These are phyloP conservation scores for Rhodotorula babjevae DNA, from an alignment of 768 basidiomycete genomes.

Conservation along the genomic window DNA sequence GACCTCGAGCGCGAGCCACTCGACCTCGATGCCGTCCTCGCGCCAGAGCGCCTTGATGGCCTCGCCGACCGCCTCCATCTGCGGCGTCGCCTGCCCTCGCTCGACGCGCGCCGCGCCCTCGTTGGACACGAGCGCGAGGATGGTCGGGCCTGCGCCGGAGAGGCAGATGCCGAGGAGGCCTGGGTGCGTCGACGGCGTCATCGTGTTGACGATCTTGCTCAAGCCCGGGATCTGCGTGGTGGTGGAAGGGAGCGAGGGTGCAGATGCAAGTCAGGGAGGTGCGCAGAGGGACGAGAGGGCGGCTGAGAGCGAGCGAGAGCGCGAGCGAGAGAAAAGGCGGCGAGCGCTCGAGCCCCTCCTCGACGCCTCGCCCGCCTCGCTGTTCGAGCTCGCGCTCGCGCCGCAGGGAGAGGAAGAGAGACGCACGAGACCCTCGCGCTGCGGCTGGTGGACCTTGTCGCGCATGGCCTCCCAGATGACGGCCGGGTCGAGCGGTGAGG, in stretches of 20 bases:
- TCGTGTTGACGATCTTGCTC: slow-evolving; percentile 78
- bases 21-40: slow-evolving; percentile 38
- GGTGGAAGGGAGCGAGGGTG: background rate
- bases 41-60: slow-evolving; percentile 38
- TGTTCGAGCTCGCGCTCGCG: too few species aligned
- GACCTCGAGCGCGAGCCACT: slow-evolving; percentile 34
- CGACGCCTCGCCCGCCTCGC: too few species aligned
- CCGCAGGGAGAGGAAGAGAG: too few species aligned
- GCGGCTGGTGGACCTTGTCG: slow-evolving; percentile 94
- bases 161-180: slow-evolving; percentile 96
- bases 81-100: slow-evolving; percentile 22
- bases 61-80: slow-evolving; percentile 34
- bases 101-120: slow-evolving; percentile 1
- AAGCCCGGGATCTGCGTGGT: slow-evolving; percentile 80
- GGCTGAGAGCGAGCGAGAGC: background rate
- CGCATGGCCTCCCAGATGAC: slow-evolving; percentile 99
- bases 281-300: too few species aligned
- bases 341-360: background rate
- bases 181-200: slow-evolving; percentile 83
- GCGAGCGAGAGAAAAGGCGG: background rate
- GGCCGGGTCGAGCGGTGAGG: slow-evolving; percentile 84
- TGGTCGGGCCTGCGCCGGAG: slow-evolving; percentile 95
- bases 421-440: slow-evolving; percentile 64
- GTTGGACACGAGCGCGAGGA: slow-evolving; percentile 75
- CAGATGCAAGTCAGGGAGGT: too few species aligned